Evolutionary conservation across 495 filamentous ascomycete genomes (phyloP), one percentile per base, ranked within the genome.

Genomic region (Tuber magnatum): DNA sequence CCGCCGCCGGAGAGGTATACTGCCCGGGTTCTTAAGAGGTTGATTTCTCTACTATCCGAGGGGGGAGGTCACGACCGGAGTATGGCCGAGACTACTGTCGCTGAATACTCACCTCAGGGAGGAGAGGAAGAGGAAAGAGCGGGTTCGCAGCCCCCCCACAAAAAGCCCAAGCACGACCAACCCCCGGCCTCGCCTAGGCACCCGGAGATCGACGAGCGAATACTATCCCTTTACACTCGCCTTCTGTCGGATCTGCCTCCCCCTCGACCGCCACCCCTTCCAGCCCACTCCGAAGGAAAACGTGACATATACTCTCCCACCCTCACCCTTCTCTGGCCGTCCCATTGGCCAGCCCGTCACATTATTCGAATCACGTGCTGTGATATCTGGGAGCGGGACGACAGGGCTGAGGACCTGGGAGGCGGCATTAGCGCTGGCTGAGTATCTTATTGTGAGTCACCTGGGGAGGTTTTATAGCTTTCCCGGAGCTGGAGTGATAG

Each of bases 361-460:
- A 16, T 81, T 93, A 0, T 84, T 91, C 6, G 94, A 98, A 84
- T 90, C 91, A 18, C 89, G 91, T 6, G 87, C 87, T 41, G 82
- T 97, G 1, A 89, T 98, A 65, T 90, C 92, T 14, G 88, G 89
- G 0, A 84, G 86, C 9, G 93, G 92, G 6, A 97, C 92, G 3
- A 97, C 94, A 0, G 94, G 94, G 0, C 86, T 93, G 41, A 89
- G 94, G 18, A 98, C 94, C 8, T 98, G 94, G 94, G 94, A 97
- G 84, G 94, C 94, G 6, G 90, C 93, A 0, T 84, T 98, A n/a
- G 91, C 94, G 81, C 86, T 97, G 0, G 93, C 90, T 0, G 87
- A 92, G 35, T 97, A 90, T 77, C 89, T 95, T 44, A 85, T 88
- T 40, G 73, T 69, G 38, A 71, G 76, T n/a, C 77, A 80, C 48